phyloP scores from a whole-genome alignment of 331 rosid genomes.

The Acacia pycnantha region DNA sequence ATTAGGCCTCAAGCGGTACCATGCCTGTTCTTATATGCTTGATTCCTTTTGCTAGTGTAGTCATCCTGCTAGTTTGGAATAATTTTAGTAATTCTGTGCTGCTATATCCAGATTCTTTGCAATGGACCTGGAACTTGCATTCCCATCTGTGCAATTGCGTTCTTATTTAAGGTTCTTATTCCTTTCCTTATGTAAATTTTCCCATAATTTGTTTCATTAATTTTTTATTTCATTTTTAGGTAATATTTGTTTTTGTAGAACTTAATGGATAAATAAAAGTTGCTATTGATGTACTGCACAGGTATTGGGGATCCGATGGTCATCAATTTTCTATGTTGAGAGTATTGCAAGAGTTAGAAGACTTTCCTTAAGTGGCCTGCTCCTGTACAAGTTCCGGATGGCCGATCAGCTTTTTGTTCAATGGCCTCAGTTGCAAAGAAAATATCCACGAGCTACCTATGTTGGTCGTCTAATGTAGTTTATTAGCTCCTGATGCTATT shows the following conservation, averaged over 20 bases:
- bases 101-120: constrained; percentile 71
- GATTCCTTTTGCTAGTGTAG: neutral
- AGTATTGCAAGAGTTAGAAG: constrained; percentile 95
- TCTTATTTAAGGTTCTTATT: constrained; percentile 68
- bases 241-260: neutral
- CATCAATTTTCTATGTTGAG: constrained; percentile 85
- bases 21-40: constrained; percentile 9
- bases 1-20: constrained; percentile 94
- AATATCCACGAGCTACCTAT: constrained; percentile 78
- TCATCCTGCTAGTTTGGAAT: constrained; percentile 14
- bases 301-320: constrained; percentile 84
- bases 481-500: neutral
- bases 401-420: constrained; percentile 92
- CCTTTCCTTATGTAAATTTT: constrained; percentile 15
- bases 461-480: constrained; percentile 93
- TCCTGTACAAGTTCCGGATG: constrained; percentile 73
- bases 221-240: neutral
- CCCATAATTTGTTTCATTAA: neutral
- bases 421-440: constrained; percentile 76
- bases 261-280: constrained; percentile 21
- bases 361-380: constrained; percentile 86
- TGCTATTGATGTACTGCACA: constrained; percentile 36
- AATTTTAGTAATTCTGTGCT: constrained; percentile 5
- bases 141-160: constrained; percentile 85
- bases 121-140: constrained; percentile 97